phyloP scores from a whole-genome alignment of 768 basidiomycete species.

The Fistulinella prunicolor region DNA sequence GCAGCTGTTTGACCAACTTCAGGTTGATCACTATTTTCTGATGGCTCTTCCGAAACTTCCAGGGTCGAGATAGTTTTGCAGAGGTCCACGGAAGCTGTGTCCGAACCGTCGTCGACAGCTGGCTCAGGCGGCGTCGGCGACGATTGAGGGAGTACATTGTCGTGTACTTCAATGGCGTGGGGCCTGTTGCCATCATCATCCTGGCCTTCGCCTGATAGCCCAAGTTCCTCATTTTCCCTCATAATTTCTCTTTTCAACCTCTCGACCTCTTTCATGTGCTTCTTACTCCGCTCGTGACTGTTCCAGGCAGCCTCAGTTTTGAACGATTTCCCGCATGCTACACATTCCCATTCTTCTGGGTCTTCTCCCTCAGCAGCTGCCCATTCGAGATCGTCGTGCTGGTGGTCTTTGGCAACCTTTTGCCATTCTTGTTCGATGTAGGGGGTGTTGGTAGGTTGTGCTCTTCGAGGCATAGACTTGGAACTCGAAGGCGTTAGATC shows the following conservation, averaged over 20 bases:
- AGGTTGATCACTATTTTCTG: constrained; percentile 5
- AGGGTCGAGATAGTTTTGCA: background rate
- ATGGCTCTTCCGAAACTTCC: constrained; percentile 8
- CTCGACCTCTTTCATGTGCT: constrained; percentile 87
- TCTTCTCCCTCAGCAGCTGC: constrained; percentile 67
- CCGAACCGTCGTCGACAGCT: constrained; percentile 1
- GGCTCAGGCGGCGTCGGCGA: constrained; percentile 14
- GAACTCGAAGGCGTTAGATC: constrained; percentile 28
- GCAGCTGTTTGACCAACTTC: constrained; percentile 2
- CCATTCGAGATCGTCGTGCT: constrained; percentile 63
- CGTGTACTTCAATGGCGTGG: constrained; percentile 11
- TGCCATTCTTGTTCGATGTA: constrained; percentile 95
- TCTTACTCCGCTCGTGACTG: constrained; percentile 94
- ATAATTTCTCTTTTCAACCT: constrained; percentile 73
- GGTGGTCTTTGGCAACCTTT: constrained; percentile 43
- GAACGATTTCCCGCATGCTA: constrained; percentile 90
- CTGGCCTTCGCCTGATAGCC: constrained; percentile 40
- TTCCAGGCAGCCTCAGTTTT: constrained; percentile 92
- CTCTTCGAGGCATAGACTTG: constrained; percentile 28
- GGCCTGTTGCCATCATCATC: constrained; percentile 20
- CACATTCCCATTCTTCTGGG: constrained; percentile 88
- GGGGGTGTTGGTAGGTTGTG: constrained; percentile 25
- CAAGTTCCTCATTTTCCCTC: constrained; percentile 67
- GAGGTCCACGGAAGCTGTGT: background rate
- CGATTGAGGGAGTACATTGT: constrained; percentile 6